Evolutionary conservation across 2,329 filamentous ascomycete species (phyloP).

Genomic region (Pyrenophora graminea): DNA sequence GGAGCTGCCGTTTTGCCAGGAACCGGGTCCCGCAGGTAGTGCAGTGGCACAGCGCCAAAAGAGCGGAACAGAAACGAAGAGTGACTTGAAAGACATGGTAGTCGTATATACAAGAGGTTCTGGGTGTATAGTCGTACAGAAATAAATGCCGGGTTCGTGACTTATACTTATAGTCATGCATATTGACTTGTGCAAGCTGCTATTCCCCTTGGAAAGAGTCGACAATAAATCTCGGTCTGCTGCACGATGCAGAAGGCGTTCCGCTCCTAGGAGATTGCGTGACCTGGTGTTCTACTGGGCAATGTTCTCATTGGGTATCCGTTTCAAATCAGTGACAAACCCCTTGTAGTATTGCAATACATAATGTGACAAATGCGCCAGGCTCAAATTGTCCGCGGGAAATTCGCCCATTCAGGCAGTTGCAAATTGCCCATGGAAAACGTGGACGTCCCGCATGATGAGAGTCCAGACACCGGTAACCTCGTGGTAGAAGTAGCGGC

Average conservation of each 20-base stretch:
- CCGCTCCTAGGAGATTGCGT: slow-evolving; percentile 13
- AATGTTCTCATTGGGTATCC: slow-evolving; percentile 21
- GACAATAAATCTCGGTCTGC: slow-evolving; percentile 9
- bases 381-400: slow-evolving; percentile 21
- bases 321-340: slow-evolving; percentile 19
- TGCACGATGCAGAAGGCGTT: slow-evolving; percentile 9
- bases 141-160: background rate
- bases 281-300: slow-evolving; percentile 12
- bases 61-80: slow-evolving; percentile 22
- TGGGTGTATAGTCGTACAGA: slow-evolving; percentile 12
- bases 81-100: slow-evolving; percentile 23
- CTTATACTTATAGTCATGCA: slow-evolving; percentile 18
- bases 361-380: slow-evolving; percentile 10
- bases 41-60: slow-evolving; percentile 28
- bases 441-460: slow-evolving; percentile 34
- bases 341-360: slow-evolving; percentile 28
- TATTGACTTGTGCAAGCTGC: slow-evolving; percentile 3
- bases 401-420: slow-evolving; percentile 35
- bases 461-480: slow-evolving; percentile 12
- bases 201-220: background rate
- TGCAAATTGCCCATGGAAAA: slow-evolving; percentile 15
- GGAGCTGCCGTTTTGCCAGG: slow-evolving; percentile 28
- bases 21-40: slow-evolving; percentile 28
- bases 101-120: background rate
- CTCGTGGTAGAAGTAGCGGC: slow-evolving; percentile 18